Percentiles rank a stretch among this genome's conserved stretches.
Conservation (phyloP, 2,329 filamentous ascomycete species). For the Cladosporium velox region DNA sequence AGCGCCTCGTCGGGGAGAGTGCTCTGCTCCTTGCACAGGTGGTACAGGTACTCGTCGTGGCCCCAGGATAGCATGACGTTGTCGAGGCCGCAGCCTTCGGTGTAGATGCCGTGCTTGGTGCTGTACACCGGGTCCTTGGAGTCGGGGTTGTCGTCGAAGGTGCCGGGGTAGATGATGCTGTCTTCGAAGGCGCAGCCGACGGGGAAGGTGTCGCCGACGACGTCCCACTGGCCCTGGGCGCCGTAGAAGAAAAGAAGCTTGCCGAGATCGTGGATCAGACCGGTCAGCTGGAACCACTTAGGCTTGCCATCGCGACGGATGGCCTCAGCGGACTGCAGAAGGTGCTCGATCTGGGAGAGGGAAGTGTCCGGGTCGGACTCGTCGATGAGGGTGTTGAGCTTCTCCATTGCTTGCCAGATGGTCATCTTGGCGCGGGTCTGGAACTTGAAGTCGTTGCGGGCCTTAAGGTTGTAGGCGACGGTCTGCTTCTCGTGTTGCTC, state of each 20-base stretch:
- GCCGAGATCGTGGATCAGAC: slow-evolving; percentile 76
- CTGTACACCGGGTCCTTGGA: slow-evolving; percentile 68
- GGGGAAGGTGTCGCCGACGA: slow-evolving; percentile 83
- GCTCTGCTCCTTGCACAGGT: slow-evolving; percentile 80
- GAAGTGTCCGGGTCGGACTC: slow-evolving; percentile 88
- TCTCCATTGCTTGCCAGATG: slow-evolving; percentile 90
- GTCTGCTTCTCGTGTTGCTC: slow-evolving; percentile 73
- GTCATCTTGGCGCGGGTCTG: slow-evolving; percentile 74
- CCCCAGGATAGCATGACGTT: slow-evolving; percentile 91
- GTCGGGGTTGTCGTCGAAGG: slow-evolving; percentile 78
- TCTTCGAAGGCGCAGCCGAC: slow-evolving; percentile 70
- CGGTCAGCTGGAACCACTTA: slow-evolving; percentile 78
- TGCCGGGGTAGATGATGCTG: slow-evolving; percentile 77
- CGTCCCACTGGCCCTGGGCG: slow-evolving; percentile 88
- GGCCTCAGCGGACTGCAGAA: slow-evolving; percentile 85
- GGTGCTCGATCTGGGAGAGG: slow-evolving; percentile 84
- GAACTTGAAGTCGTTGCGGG: slow-evolving; percentile 69
- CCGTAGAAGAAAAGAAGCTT: slow-evolving; percentile 80
- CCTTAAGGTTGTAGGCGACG: slow-evolving; percentile 80
- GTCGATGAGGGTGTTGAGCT: slow-evolving; percentile 86
- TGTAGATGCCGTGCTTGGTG: slow-evolving; percentile 78
- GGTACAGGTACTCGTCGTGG: slow-evolving; percentile 85
- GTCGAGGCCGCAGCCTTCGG: slow-evolving; percentile 75
- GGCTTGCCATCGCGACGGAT: slow-evolving; percentile 83
- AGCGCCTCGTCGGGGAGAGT: slow-evolving; percentile 77